Base-by-base conservation (phyloP, 345 rosid species). In the Diplotaxis tenuifolia region DNA sequence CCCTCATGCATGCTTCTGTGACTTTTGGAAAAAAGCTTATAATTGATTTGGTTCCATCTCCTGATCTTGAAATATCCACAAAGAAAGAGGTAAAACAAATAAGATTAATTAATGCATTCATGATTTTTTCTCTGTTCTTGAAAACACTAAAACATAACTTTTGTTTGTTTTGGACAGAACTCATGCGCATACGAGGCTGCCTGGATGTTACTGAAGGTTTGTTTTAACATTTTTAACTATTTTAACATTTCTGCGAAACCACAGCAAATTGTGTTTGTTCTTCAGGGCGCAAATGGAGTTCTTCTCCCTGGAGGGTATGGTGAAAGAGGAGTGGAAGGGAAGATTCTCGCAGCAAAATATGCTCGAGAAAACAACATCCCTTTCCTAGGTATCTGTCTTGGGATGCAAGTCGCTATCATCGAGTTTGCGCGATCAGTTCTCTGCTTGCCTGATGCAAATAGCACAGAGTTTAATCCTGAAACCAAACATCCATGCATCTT, bases 221-320 rank as follows among this genome's bases (percentile, higher is more conserved):
- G 85, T 28, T 23, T 23, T 72, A 36, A 53, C 4, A 6, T 54
- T 22, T 5, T 21, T 20, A 22, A 10, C 19, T 28, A 9, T n/a
- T 63, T 31, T 19, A 32, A 0, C 34, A 4, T 15, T 14, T 9
- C 23, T 56, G 14, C n/a, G 47, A 61, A 42, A 62, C 16, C 20
- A 64, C 60, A 71, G n/a, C 18, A 45, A 16, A 31, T 25, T 3
- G 4, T 42, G 57, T 32, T 64, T 47, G 7, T 0, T 36, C 38
- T 50, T 36, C 75, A 94, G 96, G 89, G 86, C 31, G 93, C 93
- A 11, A 84, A 92, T 83, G 99, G 97, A 55, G 11, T 90, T 75
- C 84, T 95, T 60, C 91, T 95, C 62, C 99, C 99, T 31, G 99
- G 99, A 78, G 99, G 97, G 62, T 95, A 92, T 85, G 99, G 99